Evolutionary conservation across 805 yeast genomes (phyloP).

Genomic region (Yamadazyma olivae): DNA sequence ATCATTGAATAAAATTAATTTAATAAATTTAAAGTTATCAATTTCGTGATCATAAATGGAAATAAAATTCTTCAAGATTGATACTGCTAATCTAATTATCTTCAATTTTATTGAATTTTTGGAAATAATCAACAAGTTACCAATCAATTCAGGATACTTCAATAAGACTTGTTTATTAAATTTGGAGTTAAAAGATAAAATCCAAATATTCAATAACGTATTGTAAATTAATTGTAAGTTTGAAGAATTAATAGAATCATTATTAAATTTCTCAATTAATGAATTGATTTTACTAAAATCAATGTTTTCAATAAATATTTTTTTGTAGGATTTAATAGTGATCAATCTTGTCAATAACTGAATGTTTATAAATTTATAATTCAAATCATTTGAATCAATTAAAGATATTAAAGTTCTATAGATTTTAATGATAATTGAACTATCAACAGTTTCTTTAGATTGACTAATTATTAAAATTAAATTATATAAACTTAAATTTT

Average conservation of each 20-base stretch:
- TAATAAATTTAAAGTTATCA: constrained; percentile 48
- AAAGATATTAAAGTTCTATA: constrained; percentile 35
- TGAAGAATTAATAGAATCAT: constrained; percentile 22
- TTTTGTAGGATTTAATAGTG: constrained; percentile 51
- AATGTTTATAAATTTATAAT: constrained; percentile 55
- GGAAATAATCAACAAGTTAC: constrained; percentile 52
- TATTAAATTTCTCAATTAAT: constrained; percentile 8
- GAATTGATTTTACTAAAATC: constrained; percentile 28
- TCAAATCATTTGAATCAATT: constrained; percentile 32
- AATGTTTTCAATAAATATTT: constrained; percentile 36
- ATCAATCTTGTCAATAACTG: constrained; percentile 66
- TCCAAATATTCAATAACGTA: constrained; percentile 77
- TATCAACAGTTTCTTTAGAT: constrained; percentile 22
- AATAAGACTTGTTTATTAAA: constrained; percentile 47
- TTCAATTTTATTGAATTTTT: constrained; percentile 89
- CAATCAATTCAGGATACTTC: constrained; percentile 54
- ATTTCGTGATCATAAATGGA: constrained; percentile 23
- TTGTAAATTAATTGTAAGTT: constrained; percentile 84
- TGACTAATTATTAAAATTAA: constrained; percentile 46
- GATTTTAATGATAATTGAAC: constrained; percentile 35
- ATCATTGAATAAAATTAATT: constrained; percentile 70
- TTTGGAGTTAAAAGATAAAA: constrained; percentile 67
- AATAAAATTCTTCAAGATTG: constrained; percentile 65
- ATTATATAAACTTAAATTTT: constrained; percentile 53
- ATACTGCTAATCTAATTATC: constrained; percentile 78